These are phyloP conservation scores for Aspergillus ruber DNA, from an alignment of 2,329 filamentous ascomycete genomes.

Conservation along the genomic window DNA sequence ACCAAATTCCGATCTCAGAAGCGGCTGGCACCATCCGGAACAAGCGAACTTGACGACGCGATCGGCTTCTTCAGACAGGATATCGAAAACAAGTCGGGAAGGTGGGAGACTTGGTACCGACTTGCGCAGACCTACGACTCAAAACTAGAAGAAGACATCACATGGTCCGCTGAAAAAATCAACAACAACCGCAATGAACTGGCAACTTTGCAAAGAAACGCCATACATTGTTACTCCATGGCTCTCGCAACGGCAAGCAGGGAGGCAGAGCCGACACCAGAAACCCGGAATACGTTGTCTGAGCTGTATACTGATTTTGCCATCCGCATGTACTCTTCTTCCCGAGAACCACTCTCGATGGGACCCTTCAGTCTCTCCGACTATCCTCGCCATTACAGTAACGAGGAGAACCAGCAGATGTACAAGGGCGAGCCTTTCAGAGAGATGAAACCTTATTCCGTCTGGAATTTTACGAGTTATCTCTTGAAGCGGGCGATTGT, in stretches of 20 bases:
- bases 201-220: constrained; percentile 66
- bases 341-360: constrained; percentile 62
- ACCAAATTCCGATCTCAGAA: constrained; percentile 79
- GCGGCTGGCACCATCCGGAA: constrained; percentile 68
- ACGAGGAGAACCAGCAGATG: constrained; percentile 46
- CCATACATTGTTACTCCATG: constrained; percentile 76
- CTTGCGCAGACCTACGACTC: constrained; percentile 82
- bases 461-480: constrained; percentile 59
- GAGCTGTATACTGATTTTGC: constrained; percentile 65
- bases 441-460: constrained; percentile 52
- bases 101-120: constrained; percentile 88
- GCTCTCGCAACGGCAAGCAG: constrained; percentile 57
- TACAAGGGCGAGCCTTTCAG: constrained; percentile 53
- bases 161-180: constrained; percentile 87
- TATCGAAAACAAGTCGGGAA: constrained; percentile 70
- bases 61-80: constrained; percentile 74
- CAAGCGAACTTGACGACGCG: constrained; percentile 76
- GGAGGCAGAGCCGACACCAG: constrained; percentile 48
- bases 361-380: constrained; percentile 57
- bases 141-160: constrained; percentile 77
- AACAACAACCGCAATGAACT: constrained; percentile 74
- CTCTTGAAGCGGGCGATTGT: constrained; percentile 55
- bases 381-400: constrained; percentile 57
- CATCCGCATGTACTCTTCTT: constrained; percentile 61
- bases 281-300: constrained; percentile 52